Percentiles rank a stretch among this genome's conserved stretches.
These are phyloP conservation scores for Amesomyces nigricolor DNA, from an alignment of 2,329 filamentous ascomycete genomes.

Conservation along the genomic window DNA sequence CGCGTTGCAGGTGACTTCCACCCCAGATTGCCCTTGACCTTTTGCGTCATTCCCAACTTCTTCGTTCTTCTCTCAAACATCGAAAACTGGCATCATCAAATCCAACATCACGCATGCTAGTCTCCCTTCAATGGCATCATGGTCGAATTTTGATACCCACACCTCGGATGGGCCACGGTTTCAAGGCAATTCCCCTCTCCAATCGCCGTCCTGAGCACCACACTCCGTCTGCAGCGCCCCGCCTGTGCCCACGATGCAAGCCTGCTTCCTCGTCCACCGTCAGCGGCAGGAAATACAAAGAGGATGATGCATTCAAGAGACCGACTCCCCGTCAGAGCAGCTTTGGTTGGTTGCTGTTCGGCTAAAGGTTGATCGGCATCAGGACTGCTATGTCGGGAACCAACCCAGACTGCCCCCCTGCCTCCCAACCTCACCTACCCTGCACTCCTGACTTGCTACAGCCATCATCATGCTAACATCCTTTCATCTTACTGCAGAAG, in stretches of 20 bases:
- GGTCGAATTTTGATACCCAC: not conserved
- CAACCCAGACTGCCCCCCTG: not conserved
- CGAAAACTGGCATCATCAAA: not conserved
- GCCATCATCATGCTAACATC: not conserved
- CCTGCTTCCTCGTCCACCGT: not conserved
- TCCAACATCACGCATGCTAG: not conserved
- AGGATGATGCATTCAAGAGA: not conserved
- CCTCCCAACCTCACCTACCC: not conserved
- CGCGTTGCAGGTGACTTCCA: too few species aligned
- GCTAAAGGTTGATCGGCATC: conserved; percentile 4
- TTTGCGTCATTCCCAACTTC: not conserved
- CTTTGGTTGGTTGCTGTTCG: not conserved
- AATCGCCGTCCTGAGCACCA: not conserved
- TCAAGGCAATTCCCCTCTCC: conserved; percentile 18
- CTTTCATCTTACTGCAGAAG: not conserved
- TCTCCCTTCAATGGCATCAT: not conserved
- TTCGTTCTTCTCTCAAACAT: not conserved
- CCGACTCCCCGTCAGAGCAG: not conserved
- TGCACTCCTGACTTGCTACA: not conserved
- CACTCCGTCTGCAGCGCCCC: conserved; percentile 5
- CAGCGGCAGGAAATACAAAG: not conserved
- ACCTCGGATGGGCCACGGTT: conserved; percentile 16
- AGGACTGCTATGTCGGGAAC: not conserved
- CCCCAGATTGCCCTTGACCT: not conserved
- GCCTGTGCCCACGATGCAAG: not conserved